Evolutionary conservation across 1,139 yeast species (phyloP).

Genomic region (Groenewaldozyma auringiensis): DNA sequence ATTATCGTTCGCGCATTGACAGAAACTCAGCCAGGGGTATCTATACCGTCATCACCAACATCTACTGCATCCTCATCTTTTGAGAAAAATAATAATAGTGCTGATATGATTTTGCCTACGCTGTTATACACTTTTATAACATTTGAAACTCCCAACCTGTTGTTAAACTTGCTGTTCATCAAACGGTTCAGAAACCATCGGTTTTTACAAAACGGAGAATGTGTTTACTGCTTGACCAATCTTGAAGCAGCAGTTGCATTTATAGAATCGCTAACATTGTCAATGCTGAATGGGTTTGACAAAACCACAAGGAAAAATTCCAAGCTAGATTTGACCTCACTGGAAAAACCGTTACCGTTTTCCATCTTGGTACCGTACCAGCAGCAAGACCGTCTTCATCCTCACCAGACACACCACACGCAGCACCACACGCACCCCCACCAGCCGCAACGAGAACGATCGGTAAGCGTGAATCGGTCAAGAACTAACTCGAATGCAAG

Average conservation of each 20-base stretch:
- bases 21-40: conserved; percentile 9
- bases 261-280: conserved; percentile 38
- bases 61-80: conserved; percentile 9
- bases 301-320: conserved; percentile 9
- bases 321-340: conserved; percentile 19
- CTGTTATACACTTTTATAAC: conserved; percentile 44
- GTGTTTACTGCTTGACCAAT: conserved; percentile 53
- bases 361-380: not conserved
- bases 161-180: conserved; percentile 46
- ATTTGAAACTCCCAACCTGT: conserved; percentile 38
- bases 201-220: conserved; percentile 40
- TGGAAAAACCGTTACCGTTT: conserved; percentile 6
- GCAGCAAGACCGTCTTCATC: no score
- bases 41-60: conserved; percentile 10
- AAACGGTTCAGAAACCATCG: conserved; percentile 47
- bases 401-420: no score
- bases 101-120: conserved; percentile 52
- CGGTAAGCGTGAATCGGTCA: conserved; percentile 5
- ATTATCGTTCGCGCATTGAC: conserved; percentile 32
- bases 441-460: not conserved
- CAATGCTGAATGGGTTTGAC: conserved; percentile 15
- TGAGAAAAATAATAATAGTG: conserved; percentile 19
- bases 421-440: not conserved
- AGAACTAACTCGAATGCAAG: conserved; percentile 16
- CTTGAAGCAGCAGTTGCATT: conserved; percentile 56